Evolutionary conservation across 495 filamentous ascomycete species (phyloP).

Genomic region (Penicillium cinerascens): DNA sequence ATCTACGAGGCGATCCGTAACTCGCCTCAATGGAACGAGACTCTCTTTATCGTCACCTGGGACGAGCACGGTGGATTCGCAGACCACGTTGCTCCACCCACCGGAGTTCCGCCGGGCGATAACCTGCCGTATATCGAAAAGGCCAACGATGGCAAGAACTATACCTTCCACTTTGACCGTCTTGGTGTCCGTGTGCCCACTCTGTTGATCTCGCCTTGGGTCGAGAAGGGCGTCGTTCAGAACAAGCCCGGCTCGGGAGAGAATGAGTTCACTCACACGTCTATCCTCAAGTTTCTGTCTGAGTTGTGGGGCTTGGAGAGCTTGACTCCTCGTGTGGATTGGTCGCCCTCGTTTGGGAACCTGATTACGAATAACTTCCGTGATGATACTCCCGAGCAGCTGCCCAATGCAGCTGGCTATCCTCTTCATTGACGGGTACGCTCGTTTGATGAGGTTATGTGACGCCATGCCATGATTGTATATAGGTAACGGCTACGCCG

Average conservation of each 20-base stretch:
- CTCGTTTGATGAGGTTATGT: too few relatives aligned
- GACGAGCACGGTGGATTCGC: slow-evolving; percentile 52
- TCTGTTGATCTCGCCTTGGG: slow-evolving; percentile 49
- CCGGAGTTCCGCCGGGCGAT: slow-evolving; percentile 41
- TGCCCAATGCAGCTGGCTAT: slow-evolving; percentile 23
- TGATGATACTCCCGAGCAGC: slow-evolving; percentile 25
- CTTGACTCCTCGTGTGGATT: slow-evolving; percentile 41
- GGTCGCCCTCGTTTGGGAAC: slow-evolving; percentile 39
- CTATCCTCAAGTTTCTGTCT: slow-evolving; percentile 40
- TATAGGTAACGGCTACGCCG: too few relatives aligned
- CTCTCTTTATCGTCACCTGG: slow-evolving; percentile 48
- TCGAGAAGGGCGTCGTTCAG: slow-evolving; percentile 43
- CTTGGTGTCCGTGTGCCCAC: slow-evolving; percentile 50
- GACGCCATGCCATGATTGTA: too few relatives aligned
- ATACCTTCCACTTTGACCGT: slow-evolving; percentile 48
- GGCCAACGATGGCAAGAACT: slow-evolving; percentile 36
- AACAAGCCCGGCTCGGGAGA: slow-evolving; percentile 27
- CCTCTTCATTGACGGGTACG: too few relatives aligned
- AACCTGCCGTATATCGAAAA: slow-evolving; percentile 40
- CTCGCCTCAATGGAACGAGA: slow-evolving; percentile 48
- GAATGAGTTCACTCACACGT: slow-evolving; percentile 44
- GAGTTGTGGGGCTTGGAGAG: slow-evolving; percentile 42
- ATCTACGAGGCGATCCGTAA: slow-evolving; percentile 49
- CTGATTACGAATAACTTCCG: slow-evolving; percentile 31
- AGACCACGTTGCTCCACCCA: slow-evolving; percentile 47